Evolutionary conservation across 768 basidiomycete genomes (phyloP).

Genomic region (Trichaptum fuscoviolaceum): DNA sequence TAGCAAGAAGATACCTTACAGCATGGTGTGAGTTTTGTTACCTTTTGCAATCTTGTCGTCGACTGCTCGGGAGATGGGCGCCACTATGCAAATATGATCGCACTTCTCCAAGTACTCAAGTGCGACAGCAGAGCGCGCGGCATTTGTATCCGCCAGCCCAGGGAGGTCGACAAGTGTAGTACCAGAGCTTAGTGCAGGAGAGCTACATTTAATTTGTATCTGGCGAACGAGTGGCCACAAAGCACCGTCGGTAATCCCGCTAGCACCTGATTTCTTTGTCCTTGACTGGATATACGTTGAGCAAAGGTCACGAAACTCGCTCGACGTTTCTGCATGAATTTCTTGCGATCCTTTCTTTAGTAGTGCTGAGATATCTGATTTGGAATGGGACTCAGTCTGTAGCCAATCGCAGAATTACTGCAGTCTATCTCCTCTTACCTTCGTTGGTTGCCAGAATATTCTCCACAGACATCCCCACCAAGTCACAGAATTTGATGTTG

Average conservation of each 20-base stretch:
- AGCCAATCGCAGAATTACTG: slow-evolving; percentile 37
- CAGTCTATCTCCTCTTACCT: slow-evolving; percentile 41
- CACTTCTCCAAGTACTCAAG: slow-evolving; percentile 65
- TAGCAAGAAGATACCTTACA: background rate
- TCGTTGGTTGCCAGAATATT: no score
- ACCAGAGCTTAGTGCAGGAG: slow-evolving; percentile 50
- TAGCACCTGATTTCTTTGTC: slow-evolving; percentile 45
- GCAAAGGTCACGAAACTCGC: slow-evolving; percentile 38
- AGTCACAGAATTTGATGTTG: slow-evolving; percentile 9
- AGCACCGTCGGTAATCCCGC: slow-evolving; percentile 40
- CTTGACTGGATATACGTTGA: slow-evolving; percentile 58
- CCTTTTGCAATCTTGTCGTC: slow-evolving; percentile 62
- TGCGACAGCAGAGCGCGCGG: slow-evolving; percentile 55
- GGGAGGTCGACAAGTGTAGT: slow-evolving; percentile 63
- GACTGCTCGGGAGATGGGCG: slow-evolving; percentile 57
- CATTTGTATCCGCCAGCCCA: slow-evolving; percentile 60
- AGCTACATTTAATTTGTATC: slow-evolving; percentile 50
- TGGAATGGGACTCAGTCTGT: slow-evolving; percentile 44
- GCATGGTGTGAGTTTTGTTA: slow-evolving; percentile 13
- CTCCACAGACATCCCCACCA: no score
- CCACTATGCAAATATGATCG: slow-evolving; percentile 61
- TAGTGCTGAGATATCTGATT: slow-evolving; percentile 46
- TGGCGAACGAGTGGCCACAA: slow-evolving; percentile 61
- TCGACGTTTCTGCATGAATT: slow-evolving; percentile 23
- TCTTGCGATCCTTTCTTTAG: slow-evolving; percentile 43